Base-by-base conservation (phyloP, 805 yeast genomes). In the Torulaspora franciscae region DNA sequence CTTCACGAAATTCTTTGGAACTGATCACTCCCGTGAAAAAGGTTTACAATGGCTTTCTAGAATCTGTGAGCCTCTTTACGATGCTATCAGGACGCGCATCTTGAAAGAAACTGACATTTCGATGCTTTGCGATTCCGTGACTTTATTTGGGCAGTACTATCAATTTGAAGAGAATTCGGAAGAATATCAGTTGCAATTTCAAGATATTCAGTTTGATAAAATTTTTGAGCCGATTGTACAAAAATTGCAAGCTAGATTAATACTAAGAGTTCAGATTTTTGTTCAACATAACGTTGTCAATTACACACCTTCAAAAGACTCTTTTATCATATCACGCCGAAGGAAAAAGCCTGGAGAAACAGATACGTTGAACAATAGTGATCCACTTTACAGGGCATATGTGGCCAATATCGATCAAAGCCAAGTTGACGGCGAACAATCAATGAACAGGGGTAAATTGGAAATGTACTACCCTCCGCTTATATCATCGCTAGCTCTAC, bases 41-140 rank as follows among this genome's bases (percentile, higher is more conserved):
- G 60, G 85, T 37, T 74, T 76, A 45, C 64, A 67, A 6, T 87
- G 86, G 80, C 75, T 85, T 48, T 76, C 74, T 37, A 73, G 71
- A 19, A 55, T 88, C 3, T 70, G 86, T 26, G 96, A 88, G 29
- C 93, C 96, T 0, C 66, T 90, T 22, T 85, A 89, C 56, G 91
- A 85, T 51, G 64, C 72, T 2, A 61, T 87, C 28, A 73, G 96
- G 50, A 76, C 80, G 46, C 71, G 74, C 38, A 77, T 88, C 1
- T 70, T 89, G 33, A 76, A 83, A 46, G 97, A 90, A 60, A 69
- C 75, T 10, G 81, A 80, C 51, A 81, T 91, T 23, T 70, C 74
- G 19, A 72, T 72, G 8, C 66, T 93, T 19, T 86, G 96, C 65
- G 95, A 88, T 56, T 68, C 88, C 34, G 79, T 89, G 2, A 75